Base-by-base conservation (phyloP, 108 stramenopile species). In the Nitzschia sp. region DNA sequence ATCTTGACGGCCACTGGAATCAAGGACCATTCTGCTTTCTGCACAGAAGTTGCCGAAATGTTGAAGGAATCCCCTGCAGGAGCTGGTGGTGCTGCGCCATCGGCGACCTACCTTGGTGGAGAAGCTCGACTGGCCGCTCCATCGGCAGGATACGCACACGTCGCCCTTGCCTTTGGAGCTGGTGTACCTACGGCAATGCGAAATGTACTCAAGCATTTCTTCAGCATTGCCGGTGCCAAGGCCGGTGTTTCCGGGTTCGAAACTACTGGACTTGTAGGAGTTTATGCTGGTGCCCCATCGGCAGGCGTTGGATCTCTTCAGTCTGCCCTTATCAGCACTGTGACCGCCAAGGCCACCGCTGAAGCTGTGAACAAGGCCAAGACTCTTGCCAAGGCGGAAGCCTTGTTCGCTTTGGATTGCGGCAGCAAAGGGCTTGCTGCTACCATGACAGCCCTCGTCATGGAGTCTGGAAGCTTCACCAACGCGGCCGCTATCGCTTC, bases 1-100 rank as follows among this genome's bases (percentile, higher is more conserved):
- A 82, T 94, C 51, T 73, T 94, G 51, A 78, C 88, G 26, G 93
- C 87, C 49, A 94, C 93, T 19, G 93, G 93, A 33, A 64, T 94
- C 48, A 66, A 68, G 49, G 89, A 94, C 54, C 93, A 94, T 46
- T 85, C 85, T 31, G 84, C 86, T 21, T 94, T 94, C 74, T 85
- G 87, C 54, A 79, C 77, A n/a, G 80, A 75, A 66, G 82, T 91
- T 32, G 87, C 83, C 24, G 83, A 82, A 19, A 23, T 72, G 34
- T 59, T 84, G 54, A 35, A 71, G 6, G 89, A 88, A 64, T 72
- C 85, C 42, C 83, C 80, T 6, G 68, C 65, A 55, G 78, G 85
- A 36, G 32, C 70, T 54, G 33, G 85, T 17, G 69, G 30, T 42
- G 27, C 70, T 1, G 35, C 73, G 4, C 53, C 86, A n/a, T 31